A percentile compares a stretch with the other conserved stretches of the same genome.
phyloP scores from a whole-genome alignment of 257 asterid species.

The Haberlea rhodopensis region DNA sequence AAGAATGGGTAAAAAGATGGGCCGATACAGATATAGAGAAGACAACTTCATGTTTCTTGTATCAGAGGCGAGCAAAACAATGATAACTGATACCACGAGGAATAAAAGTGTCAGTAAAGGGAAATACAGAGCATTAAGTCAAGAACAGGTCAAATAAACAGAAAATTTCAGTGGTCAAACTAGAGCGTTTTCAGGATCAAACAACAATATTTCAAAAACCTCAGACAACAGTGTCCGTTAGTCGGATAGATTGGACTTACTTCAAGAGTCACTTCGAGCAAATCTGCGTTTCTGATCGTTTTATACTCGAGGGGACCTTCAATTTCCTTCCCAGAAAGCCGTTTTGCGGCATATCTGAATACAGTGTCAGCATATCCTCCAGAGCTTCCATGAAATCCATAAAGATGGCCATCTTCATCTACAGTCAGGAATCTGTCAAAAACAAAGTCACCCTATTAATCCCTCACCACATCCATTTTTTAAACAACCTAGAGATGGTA shows the following conservation, averaged over 20 bases:
- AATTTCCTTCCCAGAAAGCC: slow-evolving; percentile 59
- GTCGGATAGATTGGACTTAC: slow-evolving; percentile 43
- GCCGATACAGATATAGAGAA: neutral
- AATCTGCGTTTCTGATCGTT: slow-evolving; percentile 79
- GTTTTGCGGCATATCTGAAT: slow-evolving; percentile 74
- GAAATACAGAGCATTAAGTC: slow-evolving; percentile 7
- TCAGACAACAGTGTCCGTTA: slow-evolving; percentile 7
- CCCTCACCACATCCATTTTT: slow-evolving; percentile 12
- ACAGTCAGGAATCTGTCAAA: slow-evolving; percentile 64
- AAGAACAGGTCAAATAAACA: neutral
- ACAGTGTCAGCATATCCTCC: slow-evolving; percentile 96
- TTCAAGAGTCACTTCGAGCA: slow-evolving; percentile 80
- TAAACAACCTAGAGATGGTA: slow-evolving; percentile 12
- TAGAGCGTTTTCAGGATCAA: slow-evolving; percentile 19
- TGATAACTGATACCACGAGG: neutral
- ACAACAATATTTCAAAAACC: neutral
- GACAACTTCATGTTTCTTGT: neutral
- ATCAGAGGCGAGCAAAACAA: neutral
- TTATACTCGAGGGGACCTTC: slow-evolving; percentile 71
- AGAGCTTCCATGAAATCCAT: slow-evolving; percentile 83
- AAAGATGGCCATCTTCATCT: slow-evolving; percentile 62
- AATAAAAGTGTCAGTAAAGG: too few species aligned
- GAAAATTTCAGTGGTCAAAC: slow-evolving; percentile 10
- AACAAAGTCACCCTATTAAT: slow-evolving; percentile 17
- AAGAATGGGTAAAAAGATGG: neutral